Percentiles rank a stretch among this genome's conserved stretches.
Evolutionary conservation across 192 early-diverging fungal species (phyloP).

Genomic region (Podila minutissima): DNA sequence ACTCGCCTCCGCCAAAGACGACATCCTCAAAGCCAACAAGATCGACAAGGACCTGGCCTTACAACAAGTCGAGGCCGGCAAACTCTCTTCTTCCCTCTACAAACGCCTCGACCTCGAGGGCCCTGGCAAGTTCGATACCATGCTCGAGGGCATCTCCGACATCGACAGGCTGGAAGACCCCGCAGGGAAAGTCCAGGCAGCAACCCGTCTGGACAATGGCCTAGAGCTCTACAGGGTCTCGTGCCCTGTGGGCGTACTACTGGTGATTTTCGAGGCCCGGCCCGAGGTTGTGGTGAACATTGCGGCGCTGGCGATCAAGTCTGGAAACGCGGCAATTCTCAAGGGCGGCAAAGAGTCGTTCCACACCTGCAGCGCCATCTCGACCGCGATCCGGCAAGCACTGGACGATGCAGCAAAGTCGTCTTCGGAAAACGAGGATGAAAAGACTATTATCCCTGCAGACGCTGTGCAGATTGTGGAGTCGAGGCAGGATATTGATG

Average conservation of each 20-base stretch:
- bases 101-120: conserved; percentile 90
- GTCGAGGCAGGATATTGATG: conserved; percentile 89
- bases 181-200: conserved; percentile 80
- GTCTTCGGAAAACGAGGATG: neutral
- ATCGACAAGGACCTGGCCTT: conserved; percentile 74
- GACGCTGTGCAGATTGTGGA: conserved; percentile 89
- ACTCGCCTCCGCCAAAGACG: conserved; percentile 69
- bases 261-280: conserved; percentile 98
- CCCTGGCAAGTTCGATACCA: conserved; percentile 85
- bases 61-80: conserved; percentile 74
- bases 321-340: conserved; percentile 96
- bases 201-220: conserved; percentile 81
- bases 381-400: conserved; percentile 80
- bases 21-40: conserved; percentile 83
- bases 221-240: conserved; percentile 92
- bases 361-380: conserved; percentile 82
- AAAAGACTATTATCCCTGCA: conserved; percentile 60
- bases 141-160: conserved; percentile 91
- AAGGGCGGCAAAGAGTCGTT: conserved; percentile 96
- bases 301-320: conserved; percentile 93
- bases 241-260: conserved; percentile 93
- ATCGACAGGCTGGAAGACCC: conserved; percentile 89
- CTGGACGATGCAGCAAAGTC: conserved; percentile 59
- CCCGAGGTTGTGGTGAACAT: conserved; percentile 99
- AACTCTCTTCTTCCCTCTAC: conserved; percentile 79